phyloP scores from a whole-genome alignment of 1,139 yeast species.

The Candida mesenterica region DNA sequence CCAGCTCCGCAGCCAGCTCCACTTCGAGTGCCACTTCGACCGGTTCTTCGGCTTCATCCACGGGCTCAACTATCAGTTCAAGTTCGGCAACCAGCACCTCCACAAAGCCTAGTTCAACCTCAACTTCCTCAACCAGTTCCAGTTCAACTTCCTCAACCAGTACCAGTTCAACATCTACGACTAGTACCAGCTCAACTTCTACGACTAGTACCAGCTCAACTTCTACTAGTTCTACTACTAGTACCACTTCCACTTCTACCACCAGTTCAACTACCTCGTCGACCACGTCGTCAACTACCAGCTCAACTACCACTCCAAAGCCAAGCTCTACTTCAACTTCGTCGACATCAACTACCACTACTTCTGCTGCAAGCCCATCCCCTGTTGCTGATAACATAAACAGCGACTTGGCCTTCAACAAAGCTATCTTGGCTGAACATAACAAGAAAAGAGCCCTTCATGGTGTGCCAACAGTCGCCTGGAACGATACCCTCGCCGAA shows the following conservation, averaged over 20 bases:
- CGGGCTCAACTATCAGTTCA: neutral
- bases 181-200: constrained; percentile 7
- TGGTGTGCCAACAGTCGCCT: constrained; percentile 43
- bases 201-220: constrained; percentile 10
- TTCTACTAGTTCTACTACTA: too few species aligned
- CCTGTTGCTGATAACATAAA: constrained; percentile 10
- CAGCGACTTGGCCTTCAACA: constrained; percentile 12
- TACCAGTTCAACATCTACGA: constrained; percentile 4
- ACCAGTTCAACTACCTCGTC: constrained; percentile 7
- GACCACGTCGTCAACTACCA: constrained; percentile 11
- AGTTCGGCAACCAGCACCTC: neutral
- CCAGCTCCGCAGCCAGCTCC: neutral
- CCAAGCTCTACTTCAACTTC: constrained; percentile 10
- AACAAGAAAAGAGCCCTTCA: constrained; percentile 56
- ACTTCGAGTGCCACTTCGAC: neutral
- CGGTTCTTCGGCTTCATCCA: neutral
- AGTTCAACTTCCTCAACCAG: neutral
- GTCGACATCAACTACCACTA: constrained; percentile 7
- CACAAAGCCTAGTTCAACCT: neutral
- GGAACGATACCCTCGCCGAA: constrained; percentile 48
- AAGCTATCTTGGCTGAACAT: constrained; percentile 45
- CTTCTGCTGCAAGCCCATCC: constrained; percentile 9
- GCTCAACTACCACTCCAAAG: constrained; percentile 12
- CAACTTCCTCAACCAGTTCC: neutral
- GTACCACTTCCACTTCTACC: constrained; percentile 16